Evolutionary conservation across 2,329 filamentous ascomycete species (phyloP).

Genomic region (Alternaria triticimaculans): DNA sequence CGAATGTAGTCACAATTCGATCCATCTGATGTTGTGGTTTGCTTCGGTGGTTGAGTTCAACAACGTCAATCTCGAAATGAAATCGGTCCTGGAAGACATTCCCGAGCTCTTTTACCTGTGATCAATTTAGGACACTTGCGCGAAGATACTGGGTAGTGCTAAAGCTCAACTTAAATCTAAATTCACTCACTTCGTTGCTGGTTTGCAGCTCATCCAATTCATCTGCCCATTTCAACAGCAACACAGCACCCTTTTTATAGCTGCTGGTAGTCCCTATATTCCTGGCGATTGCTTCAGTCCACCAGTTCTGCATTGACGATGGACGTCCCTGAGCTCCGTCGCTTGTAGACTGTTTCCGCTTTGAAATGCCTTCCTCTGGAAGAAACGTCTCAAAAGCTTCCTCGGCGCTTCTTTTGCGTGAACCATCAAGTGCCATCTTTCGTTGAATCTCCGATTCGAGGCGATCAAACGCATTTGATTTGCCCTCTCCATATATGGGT

Average conservation of each 20-base stretch:
- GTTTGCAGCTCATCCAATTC: background rate
- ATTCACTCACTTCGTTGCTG: background rate
- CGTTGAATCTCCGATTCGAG: background rate
- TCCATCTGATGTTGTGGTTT: background rate
- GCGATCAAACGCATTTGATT: background rate
- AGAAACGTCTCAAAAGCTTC: background rate
- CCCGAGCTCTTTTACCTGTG: background rate
- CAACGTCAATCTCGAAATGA: background rate
- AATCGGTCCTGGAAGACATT: background rate
- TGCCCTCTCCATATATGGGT: background rate
- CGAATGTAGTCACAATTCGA: background rate
- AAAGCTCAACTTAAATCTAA: rapidly evolving
- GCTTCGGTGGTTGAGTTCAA: background rate
- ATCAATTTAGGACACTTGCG: rapidly evolving
- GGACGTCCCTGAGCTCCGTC: background rate
- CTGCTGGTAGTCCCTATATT: rapidly evolving
- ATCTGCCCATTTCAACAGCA: background rate
- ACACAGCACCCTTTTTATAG: background rate
- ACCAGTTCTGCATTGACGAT: background rate
- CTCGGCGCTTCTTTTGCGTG: background rate
- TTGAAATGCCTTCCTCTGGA: background rate
- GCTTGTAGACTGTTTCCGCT: background rate
- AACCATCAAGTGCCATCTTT: background rate
- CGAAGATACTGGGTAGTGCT: rapidly evolving
- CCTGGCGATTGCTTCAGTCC: background rate